These are phyloP conservation scores for Suhomyces kunorum DNA, from an alignment of 1,139 yeast genomes.

Conservation along the genomic window DNA sequence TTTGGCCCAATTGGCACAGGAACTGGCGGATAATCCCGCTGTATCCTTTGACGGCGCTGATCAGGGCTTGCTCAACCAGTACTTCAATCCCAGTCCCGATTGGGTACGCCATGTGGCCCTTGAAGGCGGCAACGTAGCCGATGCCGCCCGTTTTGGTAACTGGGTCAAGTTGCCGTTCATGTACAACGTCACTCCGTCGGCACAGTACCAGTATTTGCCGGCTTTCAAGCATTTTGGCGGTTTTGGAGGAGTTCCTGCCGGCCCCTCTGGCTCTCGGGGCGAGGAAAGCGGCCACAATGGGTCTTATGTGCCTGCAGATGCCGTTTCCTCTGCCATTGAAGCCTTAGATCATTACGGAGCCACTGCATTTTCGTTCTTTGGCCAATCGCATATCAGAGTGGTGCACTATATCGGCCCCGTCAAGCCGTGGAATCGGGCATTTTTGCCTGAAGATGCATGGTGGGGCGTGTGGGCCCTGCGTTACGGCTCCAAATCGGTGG, in stretches of 20 bases:
- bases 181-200: constrained; percentile 82
- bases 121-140: constrained; percentile 6
- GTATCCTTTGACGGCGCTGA: constrained; percentile 90
- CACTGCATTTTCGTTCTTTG: constrained; percentile 29
- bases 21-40: constrained; percentile 16
- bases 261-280: neutral
- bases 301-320: neutral
- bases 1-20: constrained; percentile 39
- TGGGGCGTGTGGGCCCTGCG: constrained; percentile 46
- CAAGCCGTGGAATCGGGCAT: constrained; percentile 70
- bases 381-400: constrained; percentile 46
- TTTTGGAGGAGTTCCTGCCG: neutral
- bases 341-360: constrained; percentile 26
- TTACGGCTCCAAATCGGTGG: constrained; percentile 26
- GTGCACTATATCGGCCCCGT: constrained; percentile 79
- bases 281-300: neutral
- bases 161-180: constrained; percentile 79
- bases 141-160: constrained; percentile 22
- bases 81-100: constrained; percentile 55
- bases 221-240: constrained; percentile 64
- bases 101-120: constrained; percentile 31
- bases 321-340: constrained; percentile 16
- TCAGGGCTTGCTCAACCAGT: constrained; percentile 87
- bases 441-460: constrained; percentile 36
- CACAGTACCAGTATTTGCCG: constrained; percentile 82